Conservation (phyloP, 257 asterid genomes). For the Scutellaria baicalensis region DNA sequence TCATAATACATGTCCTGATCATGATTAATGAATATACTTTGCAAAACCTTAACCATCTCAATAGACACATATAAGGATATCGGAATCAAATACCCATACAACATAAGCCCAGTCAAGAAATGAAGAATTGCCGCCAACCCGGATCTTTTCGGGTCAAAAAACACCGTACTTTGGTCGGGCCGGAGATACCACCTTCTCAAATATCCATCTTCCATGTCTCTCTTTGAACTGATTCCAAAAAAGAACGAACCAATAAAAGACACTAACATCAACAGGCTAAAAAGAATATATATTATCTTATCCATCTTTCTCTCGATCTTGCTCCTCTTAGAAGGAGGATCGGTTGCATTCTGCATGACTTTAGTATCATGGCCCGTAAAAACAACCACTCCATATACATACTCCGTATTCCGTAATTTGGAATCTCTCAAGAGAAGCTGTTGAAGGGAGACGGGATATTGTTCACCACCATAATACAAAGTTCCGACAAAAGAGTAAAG, state of each 20-base stretch:
- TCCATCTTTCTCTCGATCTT: slow-evolving; percentile 86
- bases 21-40: slow-evolving; percentile 73
- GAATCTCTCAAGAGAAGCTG: slow-evolving; percentile 88
- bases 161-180: slow-evolving; percentile 50
- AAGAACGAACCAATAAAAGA: slow-evolving; percentile 79
- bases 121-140: slow-evolving; percentile 66
- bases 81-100: slow-evolving; percentile 92
- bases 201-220: slow-evolving; percentile 40
- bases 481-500: slow-evolving; percentile 85
- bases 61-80: slow-evolving; percentile 91
- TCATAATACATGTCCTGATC: slow-evolving; percentile 81
- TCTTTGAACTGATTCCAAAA: slow-evolving; percentile 62
- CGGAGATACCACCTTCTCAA: slow-evolving; percentile 85
- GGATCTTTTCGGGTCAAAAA: slow-evolving; percentile 55
- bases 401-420: slow-evolving; percentile 76
- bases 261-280: slow-evolving; percentile 55
- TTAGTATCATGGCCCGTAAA: slow-evolving; percentile 95
- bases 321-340: slow-evolving; percentile 97
- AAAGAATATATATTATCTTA: slow-evolving; percentile 71
- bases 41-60: slow-evolving; percentile 90
- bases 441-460: slow-evolving; percentile 64
- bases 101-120: slow-evolving; percentile 90
- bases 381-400: slow-evolving; percentile 65
- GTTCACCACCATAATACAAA: slow-evolving; percentile 39
- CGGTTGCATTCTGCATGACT: slow-evolving; percentile 88